Percentiles rank a stretch among this genome's conserved stretches.
phyloP scores from a whole-genome alignment of 805 yeast genomes.

The Yarrowia hollandica region DNA sequence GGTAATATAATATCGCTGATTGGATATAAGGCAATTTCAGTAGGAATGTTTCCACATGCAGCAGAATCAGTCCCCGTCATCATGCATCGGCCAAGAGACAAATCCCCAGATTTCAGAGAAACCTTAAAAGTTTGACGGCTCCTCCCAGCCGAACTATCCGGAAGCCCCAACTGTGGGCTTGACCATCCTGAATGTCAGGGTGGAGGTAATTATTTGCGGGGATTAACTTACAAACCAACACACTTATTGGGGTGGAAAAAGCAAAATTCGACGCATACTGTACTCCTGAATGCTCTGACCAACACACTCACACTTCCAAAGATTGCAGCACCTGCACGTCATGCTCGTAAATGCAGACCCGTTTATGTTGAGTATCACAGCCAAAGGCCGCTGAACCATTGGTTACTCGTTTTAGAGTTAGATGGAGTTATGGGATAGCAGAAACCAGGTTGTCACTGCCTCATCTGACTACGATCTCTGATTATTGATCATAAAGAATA shows the following conservation, averaged over 20 bases:
- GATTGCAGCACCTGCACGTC: no score
- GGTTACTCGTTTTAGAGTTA: background rate
- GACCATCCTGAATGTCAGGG: no score
- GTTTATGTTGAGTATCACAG: no score
- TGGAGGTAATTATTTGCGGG: no score
- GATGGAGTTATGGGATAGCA: background rate
- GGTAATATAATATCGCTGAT: background rate
- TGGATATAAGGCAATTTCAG: background rate
- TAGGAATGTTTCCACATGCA: no score
- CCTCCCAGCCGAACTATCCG: slow-evolving; percentile 14
- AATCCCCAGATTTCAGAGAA: background rate
- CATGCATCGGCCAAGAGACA: background rate
- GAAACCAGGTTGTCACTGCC: background rate
- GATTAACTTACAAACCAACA: no score
- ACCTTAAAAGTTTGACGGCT: background rate
- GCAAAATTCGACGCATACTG: no score
- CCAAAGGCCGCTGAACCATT: no score
- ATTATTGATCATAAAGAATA: slow-evolving; percentile 12
- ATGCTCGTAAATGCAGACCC: no score
- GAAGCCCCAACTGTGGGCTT: slow-evolving; percentile 1
- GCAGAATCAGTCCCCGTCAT: background rate
- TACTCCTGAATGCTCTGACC: no score
- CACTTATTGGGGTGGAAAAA: no score
- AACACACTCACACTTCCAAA: no score
- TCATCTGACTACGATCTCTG: background rate